phyloP scores from a whole-genome alignment of 2,329 filamentous ascomycete genomes.

The Ophiocordyceps camponoti-leonardi region DNA sequence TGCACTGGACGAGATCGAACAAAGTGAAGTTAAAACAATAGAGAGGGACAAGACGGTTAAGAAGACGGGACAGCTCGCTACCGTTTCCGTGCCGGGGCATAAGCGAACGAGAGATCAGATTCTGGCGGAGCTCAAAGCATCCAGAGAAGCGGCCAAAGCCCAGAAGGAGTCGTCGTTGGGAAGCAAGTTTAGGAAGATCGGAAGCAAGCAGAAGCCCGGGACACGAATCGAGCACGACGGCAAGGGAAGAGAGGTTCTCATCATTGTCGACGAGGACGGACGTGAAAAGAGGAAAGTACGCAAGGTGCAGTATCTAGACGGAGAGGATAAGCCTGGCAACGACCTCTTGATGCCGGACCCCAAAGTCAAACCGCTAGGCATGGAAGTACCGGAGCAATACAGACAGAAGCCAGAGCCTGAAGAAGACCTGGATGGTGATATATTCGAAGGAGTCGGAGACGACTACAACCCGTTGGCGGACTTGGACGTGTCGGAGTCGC shows the following conservation, averaged over 20 bases:
- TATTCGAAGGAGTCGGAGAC: conserved; percentile 48
- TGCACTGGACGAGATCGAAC: conserved; percentile 43
- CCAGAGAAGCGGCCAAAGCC: conserved; percentile 40
- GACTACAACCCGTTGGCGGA: conserved; percentile 52
- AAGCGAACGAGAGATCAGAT: conserved; percentile 51
- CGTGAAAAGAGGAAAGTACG: conserved; percentile 49
- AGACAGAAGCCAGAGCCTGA: conserved; percentile 26
- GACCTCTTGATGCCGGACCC: conserved; percentile 37
- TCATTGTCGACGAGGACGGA: conserved; percentile 48
- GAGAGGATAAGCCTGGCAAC: conserved; percentile 17
- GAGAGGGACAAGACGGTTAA: conserved; percentile 30
- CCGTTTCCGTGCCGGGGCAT: conserved; percentile 33
- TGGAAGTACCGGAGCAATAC: conserved; percentile 47
- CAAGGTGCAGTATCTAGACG: conserved; percentile 25
- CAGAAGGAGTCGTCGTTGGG: conserved; percentile 34
- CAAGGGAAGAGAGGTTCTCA: conserved; percentile 45
- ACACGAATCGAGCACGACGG: conserved; percentile 43
- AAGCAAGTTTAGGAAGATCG: conserved; percentile 48
- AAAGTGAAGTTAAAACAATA: conserved; percentile 34
- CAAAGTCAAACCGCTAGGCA: conserved; percentile 39
- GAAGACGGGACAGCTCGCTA: conserved; percentile 45
- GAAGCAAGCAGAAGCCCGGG: conserved; percentile 31
- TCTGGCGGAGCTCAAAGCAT: conserved; percentile 47
- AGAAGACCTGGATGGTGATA: conserved; percentile 39
- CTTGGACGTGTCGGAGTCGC: conserved; percentile 27